Evolutionary conservation across 78 protist genomes (phyloP).

Genomic region (Dictyostelium firmibasis): DNA sequence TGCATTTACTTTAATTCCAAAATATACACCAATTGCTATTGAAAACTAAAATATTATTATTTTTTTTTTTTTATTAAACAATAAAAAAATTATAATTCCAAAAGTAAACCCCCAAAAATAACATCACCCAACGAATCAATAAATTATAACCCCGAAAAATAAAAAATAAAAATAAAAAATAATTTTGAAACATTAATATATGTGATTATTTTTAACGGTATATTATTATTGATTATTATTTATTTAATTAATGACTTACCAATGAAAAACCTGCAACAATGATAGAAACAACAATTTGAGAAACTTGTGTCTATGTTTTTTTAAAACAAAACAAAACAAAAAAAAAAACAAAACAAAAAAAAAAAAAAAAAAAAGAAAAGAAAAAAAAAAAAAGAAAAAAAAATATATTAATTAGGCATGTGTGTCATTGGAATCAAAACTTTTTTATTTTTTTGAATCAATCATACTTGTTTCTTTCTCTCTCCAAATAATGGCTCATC

Average conservation of each 20-base stretch:
- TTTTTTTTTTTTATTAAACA: too few relatives aligned
- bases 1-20: slow-evolving; percentile 36
- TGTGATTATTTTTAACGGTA: too few relatives aligned
- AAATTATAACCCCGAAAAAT: background rate
- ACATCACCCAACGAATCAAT: background rate
- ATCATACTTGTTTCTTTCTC: slow-evolving; percentile 22
- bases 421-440: background rate
- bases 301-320: slow-evolving; percentile 39
- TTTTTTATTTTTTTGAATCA: background rate
- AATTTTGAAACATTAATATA: too few relatives aligned
- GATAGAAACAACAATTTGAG: slow-evolving; percentile 10
- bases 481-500: slow-evolving; percentile 81
- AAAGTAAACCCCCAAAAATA: too few relatives aligned
- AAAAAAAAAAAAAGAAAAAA: background rate
- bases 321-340: too few relatives aligned
- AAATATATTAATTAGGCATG: background rate
- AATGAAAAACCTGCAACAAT: slow-evolving; percentile 33
- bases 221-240: background rate
- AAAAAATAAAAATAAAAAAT: background rate
- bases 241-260: background rate
- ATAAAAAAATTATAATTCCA: too few relatives aligned
- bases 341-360: too few relatives aligned
- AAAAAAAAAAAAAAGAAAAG: background rate
- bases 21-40: slow-evolving; percentile 54
- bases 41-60: slow-evolving; percentile 35